Evolutionary conservation across 2,329 filamentous ascomycete species (phyloP).

Genomic region (Coniella lustricola): DNA sequence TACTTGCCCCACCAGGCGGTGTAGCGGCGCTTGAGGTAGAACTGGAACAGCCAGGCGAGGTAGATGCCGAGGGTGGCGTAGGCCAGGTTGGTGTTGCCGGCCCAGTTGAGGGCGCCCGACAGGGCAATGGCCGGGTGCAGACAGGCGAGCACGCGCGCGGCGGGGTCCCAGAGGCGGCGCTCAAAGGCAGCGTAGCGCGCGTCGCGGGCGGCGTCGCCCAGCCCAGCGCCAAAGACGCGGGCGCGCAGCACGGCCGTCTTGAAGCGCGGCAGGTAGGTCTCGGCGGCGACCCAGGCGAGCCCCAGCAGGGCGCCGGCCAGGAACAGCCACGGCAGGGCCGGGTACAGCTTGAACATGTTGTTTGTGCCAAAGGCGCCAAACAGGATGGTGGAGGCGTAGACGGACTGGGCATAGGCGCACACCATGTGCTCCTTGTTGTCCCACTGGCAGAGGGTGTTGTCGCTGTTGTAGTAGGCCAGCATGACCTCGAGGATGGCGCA

Average conservation of each 20-base stretch:
- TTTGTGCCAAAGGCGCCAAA: slow-evolving; percentile 29
- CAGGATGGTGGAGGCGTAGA: slow-evolving; percentile 29
- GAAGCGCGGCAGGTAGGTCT: slow-evolving; percentile 46
- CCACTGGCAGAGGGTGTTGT: slow-evolving; percentile 40
- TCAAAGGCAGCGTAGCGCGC: slow-evolving; percentile 24
- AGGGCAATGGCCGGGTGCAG: slow-evolving; percentile 42
- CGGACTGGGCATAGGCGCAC: slow-evolving; percentile 35
- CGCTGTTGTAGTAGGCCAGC: slow-evolving; percentile 37
- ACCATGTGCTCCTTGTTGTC: slow-evolving; percentile 35
- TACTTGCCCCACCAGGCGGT: slow-evolving; percentile 29
- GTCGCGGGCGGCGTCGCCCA: slow-evolving; percentile 37
- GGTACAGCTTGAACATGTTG: slow-evolving; percentile 33
- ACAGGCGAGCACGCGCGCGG: slow-evolving; percentile 29
- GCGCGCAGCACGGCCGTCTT: slow-evolving; percentile 24
- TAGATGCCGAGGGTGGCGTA: slow-evolving; percentile 18
- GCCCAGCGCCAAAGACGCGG: too few species aligned
- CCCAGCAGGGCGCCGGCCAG: slow-evolving; percentile 41
- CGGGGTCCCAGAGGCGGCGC: slow-evolving; percentile 1
- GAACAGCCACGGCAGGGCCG: slow-evolving; percentile 29
- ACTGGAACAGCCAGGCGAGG: slow-evolving; percentile 20
- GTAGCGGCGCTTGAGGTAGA: slow-evolving; percentile 20
- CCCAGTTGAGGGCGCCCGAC: slow-evolving; percentile 40
- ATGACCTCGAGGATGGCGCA: slow-evolving; percentile 46
- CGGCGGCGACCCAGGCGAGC: slow-evolving; percentile 48
- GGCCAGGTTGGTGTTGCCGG: slow-evolving; percentile 31